Base-by-base conservation (phyloP, 805 yeast genomes). In the Pichia cabralensis region DNA sequence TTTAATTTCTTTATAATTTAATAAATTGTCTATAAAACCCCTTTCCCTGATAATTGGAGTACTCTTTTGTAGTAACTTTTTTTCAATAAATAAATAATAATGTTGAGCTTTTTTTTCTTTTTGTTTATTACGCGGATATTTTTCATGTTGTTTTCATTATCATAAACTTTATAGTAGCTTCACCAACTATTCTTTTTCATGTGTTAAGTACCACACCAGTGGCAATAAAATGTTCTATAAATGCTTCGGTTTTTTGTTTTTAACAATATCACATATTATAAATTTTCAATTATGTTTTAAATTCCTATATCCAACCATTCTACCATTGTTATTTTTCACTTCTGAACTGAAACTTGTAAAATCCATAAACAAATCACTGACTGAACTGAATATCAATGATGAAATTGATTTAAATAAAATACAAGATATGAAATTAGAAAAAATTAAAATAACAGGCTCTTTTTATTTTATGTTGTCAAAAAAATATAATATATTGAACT, bases 301-400 rank as follows among this genome's bases (percentile, higher is more conserved):
- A 18, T 34, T 34, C 20, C n/a, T 38, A 9, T 27, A 38, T 7
- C 38, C 41, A 15, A 34, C 22, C 4, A 18, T 38, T 10, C 13
- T 34, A n/a, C 41, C 41, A 11, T 13, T 31, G 7, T 26, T 38
- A n/a, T 31, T 38, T 12, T 31, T 35, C 1, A 34, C 38, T 4
- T 31, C 21, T 17, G 26, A 26, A 9, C 15, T 16, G 2, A 30
- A 26, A 25, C 19, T 34, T 11, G 25, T 31, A 3, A 22, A 31
- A 14, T 24, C 35, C 6, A 28, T 38, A 8, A 38, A 38, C 25
- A 8, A n/a, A 13, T 7, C 19, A 12, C 11, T 38, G 10, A 34
- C 24, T 28, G 13, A 10, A 12, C 11, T 31, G 2, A 22, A 15
- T 5, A 19, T 14, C 8, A 26, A 21, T 5, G 25, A 34, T 17